Base-by-base conservation (phyloP, 2,329 filamentous ascomycete genomes). In the Fusarium aywerte region DNA sequence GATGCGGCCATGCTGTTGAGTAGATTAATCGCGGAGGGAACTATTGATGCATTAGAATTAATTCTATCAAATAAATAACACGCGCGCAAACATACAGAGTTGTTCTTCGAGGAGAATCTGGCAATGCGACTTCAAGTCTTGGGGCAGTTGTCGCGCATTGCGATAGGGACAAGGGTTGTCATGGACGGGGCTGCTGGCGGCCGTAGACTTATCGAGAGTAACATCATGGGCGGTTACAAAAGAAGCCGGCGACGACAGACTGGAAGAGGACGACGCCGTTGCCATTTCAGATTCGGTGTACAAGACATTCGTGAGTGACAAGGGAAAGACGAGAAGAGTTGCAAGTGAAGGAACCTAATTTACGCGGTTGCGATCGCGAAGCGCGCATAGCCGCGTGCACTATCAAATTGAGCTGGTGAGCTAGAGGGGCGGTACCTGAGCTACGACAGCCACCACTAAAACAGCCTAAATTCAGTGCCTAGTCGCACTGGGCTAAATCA, bases 21-120 rank as follows among this genome's bases (percentile, higher is more conserved):
- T 3, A 95, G 84, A 42, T 83, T 84, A 31, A 92, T 83, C 12
- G 88, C 89, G 16, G 74, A 72, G 5, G 62, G 55, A 61, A 78
- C 78, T 80, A 31, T 21, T 13, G 0, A 23, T 9, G 2, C 16
- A 50, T 66, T 8, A 65, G 65, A 31, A 31, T 16, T 16, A 18
- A 20, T 13, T 33, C 15, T 11, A n/a, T 18, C 18, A 9, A 13
- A 20, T 27, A 8, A 9, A 12, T 6, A 25, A 6, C 10, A 20
- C 10, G 36, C 36, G 58, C 58, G 53, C 61, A 64, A n/a, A 55
- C 83, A 56, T 80, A 90, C 89, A 90, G 27, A 93, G 85, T 58
- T 88, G 83, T 77, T 95, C 92, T 76, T 95, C 92, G 0, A 95
- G 81, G 74, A 90, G 91, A 42, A 92, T 90, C 58, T 87, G 86